Conservation (phyloP, 2,329 filamentous ascomycete species). For the Apiospora hydei region DNA sequence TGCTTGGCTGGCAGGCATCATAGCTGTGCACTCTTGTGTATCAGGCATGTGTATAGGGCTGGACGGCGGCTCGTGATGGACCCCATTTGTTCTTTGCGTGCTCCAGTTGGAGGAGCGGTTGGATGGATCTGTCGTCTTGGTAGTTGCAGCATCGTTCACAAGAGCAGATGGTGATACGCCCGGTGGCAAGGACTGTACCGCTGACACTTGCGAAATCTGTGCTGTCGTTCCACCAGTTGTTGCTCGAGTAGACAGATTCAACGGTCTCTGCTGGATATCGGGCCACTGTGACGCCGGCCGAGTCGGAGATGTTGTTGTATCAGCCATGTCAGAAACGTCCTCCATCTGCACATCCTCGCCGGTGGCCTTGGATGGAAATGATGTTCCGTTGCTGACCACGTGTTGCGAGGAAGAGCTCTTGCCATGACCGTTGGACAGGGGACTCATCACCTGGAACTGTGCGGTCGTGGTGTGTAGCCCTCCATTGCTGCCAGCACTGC, state of each 20-base stretch:
- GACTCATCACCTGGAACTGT: slow-evolving; percentile 63
- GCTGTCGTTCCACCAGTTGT: slow-evolving; percentile 55
- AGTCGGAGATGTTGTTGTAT: slow-evolving; percentile 55
- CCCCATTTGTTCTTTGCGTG: slow-evolving; percentile 77
- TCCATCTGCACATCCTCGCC: slow-evolving; percentile 70
- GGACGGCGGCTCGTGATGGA: slow-evolving; percentile 53
- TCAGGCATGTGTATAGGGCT: slow-evolving; percentile 56
- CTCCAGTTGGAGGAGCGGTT: slow-evolving; percentile 69
- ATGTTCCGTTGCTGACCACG: slow-evolving; percentile 62
- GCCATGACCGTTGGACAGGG: slow-evolving; percentile 66
- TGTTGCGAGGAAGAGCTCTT: slow-evolving; percentile 47
- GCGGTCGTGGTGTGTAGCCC: slow-evolving; percentile 54
- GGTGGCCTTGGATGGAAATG: slow-evolving; percentile 53
- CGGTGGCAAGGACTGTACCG: slow-evolving; percentile 62
- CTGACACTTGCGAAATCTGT: slow-evolving; percentile 70
- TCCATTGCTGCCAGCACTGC: slow-evolving; percentile 53
- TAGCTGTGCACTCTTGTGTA: slow-evolving; percentile 52
- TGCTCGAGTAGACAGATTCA: slow-evolving; percentile 47
- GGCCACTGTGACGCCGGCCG: slow-evolving; percentile 56
- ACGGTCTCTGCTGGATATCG: slow-evolving; percentile 38
- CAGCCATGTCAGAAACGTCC: slow-evolving; percentile 55
- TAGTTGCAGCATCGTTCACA: slow-evolving; percentile 89
- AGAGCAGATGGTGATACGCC: slow-evolving; percentile 65
- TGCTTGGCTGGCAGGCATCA: slow-evolving; percentile 48
- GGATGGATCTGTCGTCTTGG: slow-evolving; percentile 83